Evolutionary conservation across 148 eudicot species (phyloP), one percentile per base, ranked within the genome.

Genomic region (Cornus suecica): DNA sequence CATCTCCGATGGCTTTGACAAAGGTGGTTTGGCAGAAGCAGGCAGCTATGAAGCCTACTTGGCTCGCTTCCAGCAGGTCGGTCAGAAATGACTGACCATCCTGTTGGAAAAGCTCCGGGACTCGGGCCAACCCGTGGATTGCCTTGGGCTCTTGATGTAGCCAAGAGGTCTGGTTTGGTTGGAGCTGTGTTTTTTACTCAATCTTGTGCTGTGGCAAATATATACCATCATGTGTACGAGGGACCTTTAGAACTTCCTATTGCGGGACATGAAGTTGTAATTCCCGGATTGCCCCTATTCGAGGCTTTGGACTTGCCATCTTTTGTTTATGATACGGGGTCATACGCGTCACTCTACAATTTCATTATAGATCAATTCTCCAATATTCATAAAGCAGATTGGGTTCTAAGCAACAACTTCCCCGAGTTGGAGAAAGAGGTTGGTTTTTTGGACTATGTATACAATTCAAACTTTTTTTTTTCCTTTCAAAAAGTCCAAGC

Each of bases 381-480:
- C 18, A 82, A 81, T 23, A 75, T 79, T 73, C 87, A 82, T 28
- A 80, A 80, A 26, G 89, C 76, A 2, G 87, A 86, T 63, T 88
- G 87, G 87, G 87, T 88, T 24, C 74, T 87, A 9, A 81, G 84
- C 67, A 87, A 89, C 72, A 75, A 74, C 18, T 89, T 89, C 66
- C 69, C 81, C 41, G 82, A 85, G 20, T 76, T 87, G 78, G 92
- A 89, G 84, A 71, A 82, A 65, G 89, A 86, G 85, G 87, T 86
- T 64, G 23, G 76, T 32, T 1, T n/a, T 28, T 42, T 72, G 18
- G 15, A 32, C 2, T 32, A 5, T 32, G 34, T 32, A 32, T 32
- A 32, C 2, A 32, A 2, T 32, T 32, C 5, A 2, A 32, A 32
- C n/a, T n/a, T n/a, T n/a, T n/a, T n/a, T n/a, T n/a, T n/a, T n/a